Evolutionary conservation across 306 rosid species (phyloP), one percentile per base, ranked within the genome.

Genomic region (Arachis hypogaea): DNA sequence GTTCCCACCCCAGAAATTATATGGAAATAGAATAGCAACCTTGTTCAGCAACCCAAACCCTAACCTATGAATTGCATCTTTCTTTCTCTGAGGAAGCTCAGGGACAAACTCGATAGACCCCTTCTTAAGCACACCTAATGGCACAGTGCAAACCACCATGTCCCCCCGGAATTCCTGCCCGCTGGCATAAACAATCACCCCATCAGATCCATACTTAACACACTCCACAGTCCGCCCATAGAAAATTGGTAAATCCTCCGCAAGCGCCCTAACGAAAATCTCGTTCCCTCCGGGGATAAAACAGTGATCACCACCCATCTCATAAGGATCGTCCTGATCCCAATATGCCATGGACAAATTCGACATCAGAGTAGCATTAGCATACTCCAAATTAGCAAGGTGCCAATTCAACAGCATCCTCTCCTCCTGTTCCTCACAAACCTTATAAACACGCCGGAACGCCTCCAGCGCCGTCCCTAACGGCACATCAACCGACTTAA

Each of bases 271-370:
- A 11, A 92, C 81, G 77, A 92, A 90, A n/a, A 72, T 82, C 81
- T 90, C 93, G 12, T 90, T 92, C 10, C 98, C 98, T 11, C 96
- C 98, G 0, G 98, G 98, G 67, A 92, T 89, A 59, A 92, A 92
- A 82, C 98, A 92, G 77, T 92, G 98, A 80, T 92, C 98, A 61
- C 98, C 98, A 11, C 98, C 98, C 98, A 92, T 92, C 80, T 92
- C 98, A 77, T 78, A 92, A 2, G 96, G 98, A 85, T 92, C 96
- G 81, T 92, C 96, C 76, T 92, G 98, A 80, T 92, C 98, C 98
- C 98, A 92, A 84, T 92, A 92, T 0, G 96, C 96, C 98, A 90
- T 92, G 0, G 98, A 90, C 84, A 92, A 77, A 76, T 92, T 90
- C 5, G 93, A 82, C 93, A 92, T 89, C 14, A 86, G 80, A 14